Evolutionary conservation across 805 yeast genomes (phyloP).

Genomic region (Diddensiella transvaalensis): DNA sequence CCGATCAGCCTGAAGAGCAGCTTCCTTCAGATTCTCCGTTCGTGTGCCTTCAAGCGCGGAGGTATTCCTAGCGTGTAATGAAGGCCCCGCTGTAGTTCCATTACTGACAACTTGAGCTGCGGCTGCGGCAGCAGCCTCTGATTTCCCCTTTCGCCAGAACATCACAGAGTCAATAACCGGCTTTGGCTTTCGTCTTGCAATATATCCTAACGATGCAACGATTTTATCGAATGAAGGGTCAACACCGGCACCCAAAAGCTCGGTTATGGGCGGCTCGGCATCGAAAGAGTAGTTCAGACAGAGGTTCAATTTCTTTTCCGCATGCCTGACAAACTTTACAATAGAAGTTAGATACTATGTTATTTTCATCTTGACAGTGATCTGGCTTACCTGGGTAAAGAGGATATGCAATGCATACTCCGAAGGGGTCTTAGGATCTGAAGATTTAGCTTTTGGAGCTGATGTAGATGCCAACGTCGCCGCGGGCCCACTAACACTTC

Average conservation of each 20-base stretch:
- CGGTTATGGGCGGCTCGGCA: slow-evolving; percentile 75
- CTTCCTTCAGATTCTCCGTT: slow-evolving; percentile 34
- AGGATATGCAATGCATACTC: slow-evolving; percentile 92
- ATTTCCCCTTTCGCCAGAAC: slow-evolving; percentile 96
- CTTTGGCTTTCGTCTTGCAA: slow-evolving; percentile 84
- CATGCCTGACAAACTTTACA: slow-evolving; percentile 71
- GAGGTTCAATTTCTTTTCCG: slow-evolving; percentile 78
- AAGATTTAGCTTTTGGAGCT: neutral
- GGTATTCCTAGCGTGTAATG: slow-evolving; percentile 9
- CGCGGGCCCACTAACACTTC: slow-evolving; percentile 15
- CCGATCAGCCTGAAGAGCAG: slow-evolving; percentile 79
- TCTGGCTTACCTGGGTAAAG: slow-evolving; percentile 61
- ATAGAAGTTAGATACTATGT: slow-evolving; percentile 1
- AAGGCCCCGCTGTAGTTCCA: slow-evolving; percentile 9
- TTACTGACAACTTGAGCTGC: slow-evolving; percentile 43
- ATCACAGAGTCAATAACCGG: slow-evolving; percentile 96
- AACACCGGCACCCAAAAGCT: slow-evolving; percentile 75
- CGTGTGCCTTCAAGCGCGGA: slow-evolving; percentile 6
- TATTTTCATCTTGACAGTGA: neutral
- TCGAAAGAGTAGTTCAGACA: slow-evolving; percentile 64
- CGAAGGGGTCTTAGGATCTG: slow-evolving; percentile 35
- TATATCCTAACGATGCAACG: slow-evolving; percentile 80
- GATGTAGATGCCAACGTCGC: neutral
- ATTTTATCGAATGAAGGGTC: slow-evolving; percentile 86
- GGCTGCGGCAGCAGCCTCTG: slow-evolving; percentile 73